These are phyloP conservation scores for Vigna angularis DNA, from an alignment of 306 rosid species.

Conservation along the genomic window DNA sequence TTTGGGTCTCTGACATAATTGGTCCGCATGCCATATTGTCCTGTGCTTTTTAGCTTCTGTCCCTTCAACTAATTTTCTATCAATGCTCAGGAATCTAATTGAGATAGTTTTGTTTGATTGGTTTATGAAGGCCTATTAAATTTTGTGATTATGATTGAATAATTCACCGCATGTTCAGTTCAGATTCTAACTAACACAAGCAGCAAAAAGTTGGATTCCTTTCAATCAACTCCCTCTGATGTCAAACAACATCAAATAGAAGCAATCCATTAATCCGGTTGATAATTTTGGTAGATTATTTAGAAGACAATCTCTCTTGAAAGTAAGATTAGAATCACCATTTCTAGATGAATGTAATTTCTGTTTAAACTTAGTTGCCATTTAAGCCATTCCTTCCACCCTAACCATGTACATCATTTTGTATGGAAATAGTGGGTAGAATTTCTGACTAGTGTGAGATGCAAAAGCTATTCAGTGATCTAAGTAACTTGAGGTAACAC, in stretches of 20 bases:
- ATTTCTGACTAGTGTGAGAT: slow-evolving; percentile 15
- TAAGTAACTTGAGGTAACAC: slow-evolving; percentile 13
- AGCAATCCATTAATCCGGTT: too few relatives aligned
- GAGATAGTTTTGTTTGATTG: slow-evolving; percentile 1
- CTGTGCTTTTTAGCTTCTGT: slow-evolving; percentile 10
- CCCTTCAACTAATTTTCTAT: slow-evolving; percentile 22
- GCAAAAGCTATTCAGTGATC: slow-evolving; percentile 27
- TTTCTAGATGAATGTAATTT: too few relatives aligned
- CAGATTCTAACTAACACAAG: slow-evolving; percentile 19
- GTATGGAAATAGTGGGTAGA: slow-evolving; percentile 22
- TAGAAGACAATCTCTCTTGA: too few relatives aligned
- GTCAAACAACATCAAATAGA: too few relatives aligned
- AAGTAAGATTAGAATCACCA: too few relatives aligned
- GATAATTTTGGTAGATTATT: too few relatives aligned
- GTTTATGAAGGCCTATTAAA: neutral
- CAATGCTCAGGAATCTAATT: neutral
- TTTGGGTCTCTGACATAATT: neutral
- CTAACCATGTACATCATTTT: too few relatives aligned
- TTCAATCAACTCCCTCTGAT: too few relatives aligned
- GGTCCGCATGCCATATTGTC: slow-evolving; percentile 19
- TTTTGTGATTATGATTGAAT: slow-evolving; percentile 25
- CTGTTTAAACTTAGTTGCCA: too few relatives aligned
- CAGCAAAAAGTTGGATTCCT: too few relatives aligned
- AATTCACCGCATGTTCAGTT: slow-evolving; percentile 1
- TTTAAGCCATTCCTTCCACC: too few relatives aligned